These are phyloP conservation scores for Pittosporum tobira DNA, from an alignment of 129 eudicot genomes.

Conservation along the genomic window DNA sequence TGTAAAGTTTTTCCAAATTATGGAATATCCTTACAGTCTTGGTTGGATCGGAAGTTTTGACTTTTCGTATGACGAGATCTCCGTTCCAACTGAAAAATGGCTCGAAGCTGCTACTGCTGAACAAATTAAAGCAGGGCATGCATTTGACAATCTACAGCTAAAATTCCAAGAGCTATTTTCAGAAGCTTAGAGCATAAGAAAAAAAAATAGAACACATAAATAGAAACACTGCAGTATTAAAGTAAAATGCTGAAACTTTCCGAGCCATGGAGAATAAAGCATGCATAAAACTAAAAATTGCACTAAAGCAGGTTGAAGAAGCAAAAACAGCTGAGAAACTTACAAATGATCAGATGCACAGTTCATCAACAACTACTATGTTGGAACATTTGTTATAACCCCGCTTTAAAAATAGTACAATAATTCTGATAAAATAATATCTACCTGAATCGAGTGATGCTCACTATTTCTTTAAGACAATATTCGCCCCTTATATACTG, in stretches of 20 bases:
- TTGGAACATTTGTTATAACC: too few species aligned
- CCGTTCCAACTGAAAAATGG: too few species aligned
- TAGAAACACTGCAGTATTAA: conserved; percentile 22
- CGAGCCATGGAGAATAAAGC: conserved; percentile 27
- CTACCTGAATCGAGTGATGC: too few species aligned
- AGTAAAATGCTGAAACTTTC: conserved; percentile 38
- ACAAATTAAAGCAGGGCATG: conserved; percentile 20
- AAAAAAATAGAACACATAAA: conserved; percentile 45
- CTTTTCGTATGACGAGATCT: too few species aligned
- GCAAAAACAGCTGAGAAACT: conserved; percentile 66
- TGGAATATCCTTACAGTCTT: too few species aligned
- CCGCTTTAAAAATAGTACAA: too few species aligned
- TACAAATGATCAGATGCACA: conserved; percentile 42
- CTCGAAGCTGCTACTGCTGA: conserved; percentile 36
- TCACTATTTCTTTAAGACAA: too few species aligned
- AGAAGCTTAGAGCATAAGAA: conserved; percentile 37
- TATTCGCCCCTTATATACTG: too few species aligned
- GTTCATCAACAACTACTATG: conserved; percentile 9
- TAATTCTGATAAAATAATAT: too few species aligned
- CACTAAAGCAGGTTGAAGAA: conserved; percentile 51
- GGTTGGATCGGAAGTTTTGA: too few species aligned
- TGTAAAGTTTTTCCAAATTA: too few species aligned
- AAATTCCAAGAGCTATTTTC: conserved; percentile 22
- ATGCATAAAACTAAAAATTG: conserved; percentile 38
- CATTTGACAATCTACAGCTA: conserved; percentile 27